phyloP scores from a whole-genome alignment of 176 grass and related monocot genomes.

The Zea mays region Zm-B73-REFERENCE-NAM-5.0 NC_050097.1:22978001-22978500 shows the following conservation, averaged over 20 bases:
- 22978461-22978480: background rate
- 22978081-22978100: conserved; percentile 90
- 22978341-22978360: conserved; percentile 7
- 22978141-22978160: conserved; percentile 67
- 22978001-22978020: background rate
- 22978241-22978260: background rate
- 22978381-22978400: background rate
- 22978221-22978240: background rate
- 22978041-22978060: conserved; percentile 98
- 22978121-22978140: conserved; percentile 81
- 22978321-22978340: background rate
- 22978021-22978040: conserved; percentile 49
- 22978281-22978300: conserved; percentile 13
- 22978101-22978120: conserved; percentile 76
- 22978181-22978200: conserved; percentile 12
- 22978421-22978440: background rate
- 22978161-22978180: conserved; percentile 7
- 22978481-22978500: background rate
- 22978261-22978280: conserved; percentile 4
- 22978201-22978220: conserved; percentile 6
- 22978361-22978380: background rate
- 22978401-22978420: conserved; percentile 6
- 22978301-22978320: background rate
- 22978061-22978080: conserved; percentile 99
- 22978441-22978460: too few relatives aligned